Base-by-base conservation (phyloP, 148 eudicot genomes). In the Camellia sinensis region DNA sequence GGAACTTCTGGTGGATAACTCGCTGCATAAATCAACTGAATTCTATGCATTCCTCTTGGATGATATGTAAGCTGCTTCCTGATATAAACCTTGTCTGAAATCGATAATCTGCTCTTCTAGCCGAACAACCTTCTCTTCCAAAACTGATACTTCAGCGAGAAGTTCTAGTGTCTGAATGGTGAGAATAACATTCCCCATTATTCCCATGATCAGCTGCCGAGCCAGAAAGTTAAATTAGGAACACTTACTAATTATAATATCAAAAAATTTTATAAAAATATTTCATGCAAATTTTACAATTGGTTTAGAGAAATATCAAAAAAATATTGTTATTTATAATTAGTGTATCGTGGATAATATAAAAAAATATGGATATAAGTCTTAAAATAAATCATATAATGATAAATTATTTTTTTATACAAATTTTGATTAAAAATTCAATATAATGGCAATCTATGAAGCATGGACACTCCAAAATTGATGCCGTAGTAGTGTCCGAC, bases 61-160 rank as follows among this genome's bases (percentile, higher is more conserved):
- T 64, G 88, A 86, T 21, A 74, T 78, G 81, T 79, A 81, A 41
- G 88, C 82, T 41, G 91, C 91, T 86, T 93, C 97, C 69, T 91
- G 87, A 78, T 91, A 87, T 10, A 95, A 80, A 40, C 89, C 87
- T 82, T 89, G 85, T 68, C 92, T 87, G 82, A 82, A 95, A 75
- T 79, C 82, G 62, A 88, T 87, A 62, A 93, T 87, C 83, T 93
- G 90, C 80, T 93, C 92, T 84, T 96, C 98, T 7, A 96, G 92
- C 83, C 91, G 84, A 81, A 91, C 93, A 78, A 96, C 98, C 81
- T 96, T 98, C 78, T 96, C 99, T 86, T 96, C 99, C 84, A 96
- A 73, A 18, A 93, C 99, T 65, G 99, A 98, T 63, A 96, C 93
- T 80, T 96, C 99, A 78, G 99, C 99, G 45, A 96, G 85, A 81